Evolutionary conservation across 83 land plant genomes (phyloP).

Genomic region (Thuja plicata): DNA sequence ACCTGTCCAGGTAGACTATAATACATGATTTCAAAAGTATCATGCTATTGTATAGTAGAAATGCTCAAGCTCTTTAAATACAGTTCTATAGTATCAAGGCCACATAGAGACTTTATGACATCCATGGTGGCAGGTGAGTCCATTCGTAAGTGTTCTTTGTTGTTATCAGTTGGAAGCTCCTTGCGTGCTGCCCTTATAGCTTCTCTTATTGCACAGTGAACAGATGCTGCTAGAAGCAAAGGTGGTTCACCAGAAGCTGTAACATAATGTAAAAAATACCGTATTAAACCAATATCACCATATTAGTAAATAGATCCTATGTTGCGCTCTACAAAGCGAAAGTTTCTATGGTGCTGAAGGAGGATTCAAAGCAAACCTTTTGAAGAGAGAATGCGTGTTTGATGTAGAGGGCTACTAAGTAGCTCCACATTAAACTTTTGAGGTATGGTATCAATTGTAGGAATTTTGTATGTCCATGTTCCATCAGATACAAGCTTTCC

Average conservation of each 20-base stretch:
- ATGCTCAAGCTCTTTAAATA: slow-evolving; percentile 30
- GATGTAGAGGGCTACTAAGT: slow-evolving; percentile 69
- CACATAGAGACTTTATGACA: slow-evolving; percentile 65
- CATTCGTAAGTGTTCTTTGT: slow-evolving; percentile 30
- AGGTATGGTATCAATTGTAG: slow-evolving; percentile 84
- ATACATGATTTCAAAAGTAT: neutral
- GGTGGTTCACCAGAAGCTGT: slow-evolving; percentile 66
- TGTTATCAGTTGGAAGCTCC: slow-evolving; percentile 7
- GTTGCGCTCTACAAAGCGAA: neutral
- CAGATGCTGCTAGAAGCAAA: slow-evolving; percentile 43
- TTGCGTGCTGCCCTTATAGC: slow-evolving; percentile 47
- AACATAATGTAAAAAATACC: neutral
- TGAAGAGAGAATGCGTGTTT: slow-evolving; percentile 79
- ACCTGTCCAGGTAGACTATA: neutral
- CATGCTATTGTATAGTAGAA: neutral
- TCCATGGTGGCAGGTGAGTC: slow-evolving; percentile 74
- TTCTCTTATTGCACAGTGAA: slow-evolving; percentile 38
- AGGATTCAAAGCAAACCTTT: slow-evolving; percentile 47
- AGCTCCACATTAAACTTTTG: slow-evolving; percentile 75
- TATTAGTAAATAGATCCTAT: neutral
- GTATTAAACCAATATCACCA: neutral
- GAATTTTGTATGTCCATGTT: slow-evolving; percentile 97
- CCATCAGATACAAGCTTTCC: slow-evolving; percentile 71
- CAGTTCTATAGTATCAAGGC: slow-evolving; percentile 58
- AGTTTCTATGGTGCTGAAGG: neutral